Evolutionary conservation across 2,329 filamentous ascomycete species (phyloP).

Genomic region (Microcera coccophila): DNA sequence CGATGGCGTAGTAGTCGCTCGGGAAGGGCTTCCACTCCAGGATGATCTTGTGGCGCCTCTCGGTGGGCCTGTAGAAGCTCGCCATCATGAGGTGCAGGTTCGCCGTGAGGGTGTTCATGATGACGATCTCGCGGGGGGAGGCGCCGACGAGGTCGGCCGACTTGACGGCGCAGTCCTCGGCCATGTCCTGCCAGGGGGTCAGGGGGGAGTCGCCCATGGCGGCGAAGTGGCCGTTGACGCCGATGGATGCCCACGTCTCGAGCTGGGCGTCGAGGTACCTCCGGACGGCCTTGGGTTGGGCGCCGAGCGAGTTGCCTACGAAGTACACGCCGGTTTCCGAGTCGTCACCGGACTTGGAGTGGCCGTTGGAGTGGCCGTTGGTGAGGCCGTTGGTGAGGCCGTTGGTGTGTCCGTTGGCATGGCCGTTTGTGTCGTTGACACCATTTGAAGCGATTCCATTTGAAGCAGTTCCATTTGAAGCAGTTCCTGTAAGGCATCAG

Average conservation of each 20-base stretch:
- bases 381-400: conserved; percentile 18
- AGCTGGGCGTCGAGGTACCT: conserved; percentile 68
- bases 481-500: too few relatives aligned
- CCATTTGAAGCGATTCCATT: too few relatives aligned
- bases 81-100: conserved; percentile 81
- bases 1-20: conserved; percentile 79
- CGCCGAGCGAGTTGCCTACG: conserved; percentile 83
- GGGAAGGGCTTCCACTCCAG: conserved; percentile 90
- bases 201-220: conserved; percentile 64
- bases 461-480: too few relatives aligned
- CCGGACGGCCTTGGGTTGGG: conserved; percentile 69
- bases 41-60: conserved; percentile 69
- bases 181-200: conserved; percentile 72
- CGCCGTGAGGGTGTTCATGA: conserved; percentile 82
- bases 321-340: conserved; percentile 62
- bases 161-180: conserved; percentile 66
- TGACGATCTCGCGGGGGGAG: conserved; percentile 66
- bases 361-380: conserved; percentile 13
- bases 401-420: conserved; percentile 24
- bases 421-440: conserved; percentile 17
- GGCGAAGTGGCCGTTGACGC: conserved; percentile 79
- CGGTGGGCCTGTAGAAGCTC: conserved; percentile 72
- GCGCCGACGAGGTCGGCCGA: conserved; percentile 75
- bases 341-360: conserved; percentile 23
- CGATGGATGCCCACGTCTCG: conserved; percentile 78